Evolutionary conservation across 2,329 filamentous ascomycete species (phyloP).

Genomic region (Ilyonectria robusta): DNA sequence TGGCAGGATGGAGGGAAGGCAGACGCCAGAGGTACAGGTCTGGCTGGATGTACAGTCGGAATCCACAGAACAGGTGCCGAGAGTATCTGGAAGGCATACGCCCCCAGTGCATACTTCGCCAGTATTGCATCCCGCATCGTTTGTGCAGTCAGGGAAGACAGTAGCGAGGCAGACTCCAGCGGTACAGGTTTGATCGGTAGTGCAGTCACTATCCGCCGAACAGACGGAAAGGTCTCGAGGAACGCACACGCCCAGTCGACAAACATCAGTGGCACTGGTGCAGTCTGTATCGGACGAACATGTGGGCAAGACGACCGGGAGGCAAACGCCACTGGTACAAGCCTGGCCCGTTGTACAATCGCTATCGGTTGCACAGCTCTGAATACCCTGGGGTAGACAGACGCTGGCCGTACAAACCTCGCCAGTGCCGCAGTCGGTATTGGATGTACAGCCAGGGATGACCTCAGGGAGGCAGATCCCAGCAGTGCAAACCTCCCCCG

Average conservation of each 20-base stretch:
- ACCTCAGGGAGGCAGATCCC: constrained; percentile 12
- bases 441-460: background rate
- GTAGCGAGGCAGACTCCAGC: constrained; percentile 15
- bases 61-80: background rate
- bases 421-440: background rate
- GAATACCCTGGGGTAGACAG: constrained; percentile 5
- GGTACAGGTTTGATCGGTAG: constrained; percentile 7
- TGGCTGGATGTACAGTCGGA: background rate
- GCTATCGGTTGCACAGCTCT: background rate
- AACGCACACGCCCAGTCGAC: constrained; percentile 19
- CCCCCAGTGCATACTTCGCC: constrained; percentile 9
- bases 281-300: constrained; percentile 1
- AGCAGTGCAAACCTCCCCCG: constrained; percentile 4
- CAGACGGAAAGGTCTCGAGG: background rate
- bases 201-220: background rate
- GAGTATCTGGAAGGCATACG: constrained; percentile 5
- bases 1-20: constrained; percentile 13
- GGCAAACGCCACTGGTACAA: background rate
- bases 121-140: background rate
- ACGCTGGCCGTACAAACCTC: constrained; percentile 6
- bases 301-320: background rate
- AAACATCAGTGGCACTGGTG: background rate
- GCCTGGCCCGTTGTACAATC: constrained; percentile 1
- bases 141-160: constrained; percentile 5
- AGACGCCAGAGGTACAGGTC: constrained; percentile 12